phyloP scores from a whole-genome alignment of 2,329 filamentous ascomycete genomes.

The Penicillium hordei region DNA sequence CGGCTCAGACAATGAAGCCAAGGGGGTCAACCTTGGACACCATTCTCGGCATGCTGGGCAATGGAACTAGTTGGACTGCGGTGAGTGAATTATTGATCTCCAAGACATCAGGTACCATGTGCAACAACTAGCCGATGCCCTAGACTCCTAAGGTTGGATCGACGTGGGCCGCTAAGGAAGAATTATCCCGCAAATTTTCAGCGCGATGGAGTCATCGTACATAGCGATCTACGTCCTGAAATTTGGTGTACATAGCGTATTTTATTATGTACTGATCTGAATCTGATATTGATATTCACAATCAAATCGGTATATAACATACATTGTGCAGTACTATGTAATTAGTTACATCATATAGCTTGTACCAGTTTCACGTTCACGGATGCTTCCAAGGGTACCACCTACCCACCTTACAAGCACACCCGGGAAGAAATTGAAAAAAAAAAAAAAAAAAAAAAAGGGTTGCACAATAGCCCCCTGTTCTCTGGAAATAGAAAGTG shows the following conservation, averaged over 20 bases:
- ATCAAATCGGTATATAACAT: not conserved
- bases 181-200: conserved; percentile 20
- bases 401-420: no score
- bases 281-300: not conserved
- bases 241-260: not conserved
- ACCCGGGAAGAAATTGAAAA: no score
- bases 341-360: not conserved
- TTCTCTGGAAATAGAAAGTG: conserved; percentile 9
- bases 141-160: conserved; percentile 17
- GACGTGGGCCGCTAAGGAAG: conserved; percentile 9
- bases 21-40: not conserved
- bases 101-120: conserved; percentile 16
- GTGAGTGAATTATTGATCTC: conserved; percentile 16
- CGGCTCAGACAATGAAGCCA: not conserved
- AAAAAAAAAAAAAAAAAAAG: no score
- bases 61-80: not conserved
- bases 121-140: conserved; percentile 12
- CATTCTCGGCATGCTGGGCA: conserved; percentile 14
- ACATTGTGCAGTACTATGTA: not conserved
- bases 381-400: not conserved
- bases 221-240: conserved; percentile 13
- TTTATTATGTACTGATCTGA: not conserved
- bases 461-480: not conserved
- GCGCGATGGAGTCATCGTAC: conserved; percentile 22
- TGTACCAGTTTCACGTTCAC: not conserved